These are phyloP conservation scores for Ulmus americana DNA, from an alignment of 331 rosid genomes.

Conservation along the genomic window DNA sequence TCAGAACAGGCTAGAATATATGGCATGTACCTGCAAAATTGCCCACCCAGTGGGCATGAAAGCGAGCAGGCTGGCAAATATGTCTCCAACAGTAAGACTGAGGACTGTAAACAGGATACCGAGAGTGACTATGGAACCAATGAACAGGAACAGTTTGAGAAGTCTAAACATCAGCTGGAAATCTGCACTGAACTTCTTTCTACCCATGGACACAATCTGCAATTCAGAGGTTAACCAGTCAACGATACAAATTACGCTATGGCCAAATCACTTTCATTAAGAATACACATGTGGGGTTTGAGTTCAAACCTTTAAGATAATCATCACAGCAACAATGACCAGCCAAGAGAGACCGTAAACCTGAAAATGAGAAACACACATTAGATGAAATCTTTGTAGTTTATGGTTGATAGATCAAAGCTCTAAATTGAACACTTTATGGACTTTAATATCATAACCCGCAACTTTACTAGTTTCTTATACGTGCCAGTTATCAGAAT, in stretches of 20 bases:
- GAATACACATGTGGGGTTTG: slow-evolving; percentile 16
- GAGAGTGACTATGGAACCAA: slow-evolving; percentile 53
- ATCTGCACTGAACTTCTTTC: slow-evolving; percentile 88
- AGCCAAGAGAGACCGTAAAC: slow-evolving; percentile 88
- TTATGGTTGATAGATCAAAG: neutral
- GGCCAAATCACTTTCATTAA: slow-evolving; percentile 4
- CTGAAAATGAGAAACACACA: slow-evolving; percentile 26
- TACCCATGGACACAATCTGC: slow-evolving; percentile 92
- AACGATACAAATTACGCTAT: slow-evolving; percentile 7
- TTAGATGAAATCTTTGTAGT: too few relatives aligned
- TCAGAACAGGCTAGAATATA: neutral
- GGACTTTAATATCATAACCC: neutral
- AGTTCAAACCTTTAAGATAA: slow-evolving; percentile 68
- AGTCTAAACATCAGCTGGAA: slow-evolving; percentile 95
- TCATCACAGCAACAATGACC: slow-evolving; percentile 74
- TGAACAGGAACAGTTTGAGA: slow-evolving; percentile 66
- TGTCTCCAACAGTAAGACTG: slow-evolving; percentile 64
- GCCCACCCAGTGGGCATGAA: slow-evolving; percentile 97
- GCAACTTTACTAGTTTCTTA: neutral
- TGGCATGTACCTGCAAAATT: slow-evolving; percentile 53
- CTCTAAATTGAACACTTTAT: neutral
- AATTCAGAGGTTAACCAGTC: slow-evolving; percentile 29
- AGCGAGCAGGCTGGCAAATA: slow-evolving; percentile 73
- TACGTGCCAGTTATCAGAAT: neutral
- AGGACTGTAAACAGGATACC: slow-evolving; percentile 55